These are phyloP conservation scores for Tricharina praecox DNA, from an alignment of 495 filamentous ascomycete genomes.

Conservation along the genomic window DNA sequence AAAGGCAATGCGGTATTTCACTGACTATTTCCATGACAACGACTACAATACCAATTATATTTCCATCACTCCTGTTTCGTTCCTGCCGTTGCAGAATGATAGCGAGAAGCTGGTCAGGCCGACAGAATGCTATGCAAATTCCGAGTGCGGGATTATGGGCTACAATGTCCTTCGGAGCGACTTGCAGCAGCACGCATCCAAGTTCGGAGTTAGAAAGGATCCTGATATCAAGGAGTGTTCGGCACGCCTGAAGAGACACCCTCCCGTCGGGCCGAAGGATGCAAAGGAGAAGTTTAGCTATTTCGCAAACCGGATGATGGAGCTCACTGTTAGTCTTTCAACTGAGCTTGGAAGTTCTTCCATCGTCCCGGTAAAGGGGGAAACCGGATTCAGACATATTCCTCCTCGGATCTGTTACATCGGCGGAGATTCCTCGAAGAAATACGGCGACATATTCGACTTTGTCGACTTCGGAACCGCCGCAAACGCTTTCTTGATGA, in stretches of 20 bases:
- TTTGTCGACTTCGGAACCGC: slow-evolving; percentile 84
- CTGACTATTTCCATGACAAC: slow-evolving; percentile 59
- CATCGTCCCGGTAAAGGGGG: slow-evolving; percentile 45
- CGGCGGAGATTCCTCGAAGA: slow-evolving; percentile 48
- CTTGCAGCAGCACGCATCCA: slow-evolving; percentile 55
- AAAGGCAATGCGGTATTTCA: slow-evolving; percentile 64
- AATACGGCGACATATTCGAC: slow-evolving; percentile 80
- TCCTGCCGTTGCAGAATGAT: slow-evolving; percentile 19
- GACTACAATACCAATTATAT: slow-evolving; percentile 49
- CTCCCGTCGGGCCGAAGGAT: slow-evolving; percentile 45
- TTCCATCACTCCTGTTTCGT: slow-evolving; percentile 36
- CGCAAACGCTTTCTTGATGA: slow-evolving; percentile 73
- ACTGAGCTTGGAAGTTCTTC: slow-evolving; percentile 41
- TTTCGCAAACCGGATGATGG: slow-evolving; percentile 54
- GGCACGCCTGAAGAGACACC: slow-evolving; percentile 46
- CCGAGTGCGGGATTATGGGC: slow-evolving; percentile 54
- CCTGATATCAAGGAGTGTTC: slow-evolving; percentile 62
- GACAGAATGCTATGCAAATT: slow-evolving; percentile 65
- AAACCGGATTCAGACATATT: slow-evolving; percentile 31
- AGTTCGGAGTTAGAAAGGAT: slow-evolving; percentile 67
- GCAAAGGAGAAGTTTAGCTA: slow-evolving; percentile 65
- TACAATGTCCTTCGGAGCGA: slow-evolving; percentile 59
- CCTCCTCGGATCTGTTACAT: slow-evolving; percentile 60
- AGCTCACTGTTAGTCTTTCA: slow-evolving; percentile 46
- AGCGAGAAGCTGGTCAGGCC: slow-evolving; percentile 46